phyloP scores from a whole-genome alignment of 768 basidiomycete genomes.

The Boletus subparvulus region DNA sequence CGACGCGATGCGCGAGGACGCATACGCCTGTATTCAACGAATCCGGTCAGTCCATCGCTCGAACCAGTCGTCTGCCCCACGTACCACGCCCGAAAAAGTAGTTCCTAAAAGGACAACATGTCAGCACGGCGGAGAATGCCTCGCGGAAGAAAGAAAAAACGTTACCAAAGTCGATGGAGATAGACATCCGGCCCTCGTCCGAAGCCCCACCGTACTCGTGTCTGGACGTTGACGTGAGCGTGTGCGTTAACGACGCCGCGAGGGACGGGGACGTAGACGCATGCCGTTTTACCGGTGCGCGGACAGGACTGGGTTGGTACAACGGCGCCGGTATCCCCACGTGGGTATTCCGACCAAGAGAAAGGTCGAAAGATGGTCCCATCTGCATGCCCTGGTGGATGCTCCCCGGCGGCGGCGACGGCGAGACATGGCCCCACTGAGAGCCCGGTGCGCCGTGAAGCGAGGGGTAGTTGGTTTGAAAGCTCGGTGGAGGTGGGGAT shows the following conservation, averaged over 20 bases:
- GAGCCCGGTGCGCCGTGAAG: slow-evolving; percentile 28
- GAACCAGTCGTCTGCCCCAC: slow-evolving; percentile 29
- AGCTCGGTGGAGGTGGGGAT: slow-evolving; percentile 46
- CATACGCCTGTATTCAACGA: slow-evolving; percentile 61
- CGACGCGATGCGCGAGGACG: slow-evolving; percentile 76
- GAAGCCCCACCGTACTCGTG: slow-evolving; percentile 23
- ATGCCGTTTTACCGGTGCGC: slow-evolving; percentile 14
- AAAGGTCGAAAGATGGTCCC: neutral
- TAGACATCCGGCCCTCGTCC: slow-evolving; percentile 78
- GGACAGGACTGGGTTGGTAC: slow-evolving; percentile 32
- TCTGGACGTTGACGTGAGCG: slow-evolving; percentile 8
- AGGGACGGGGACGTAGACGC: slow-evolving; percentile 26
- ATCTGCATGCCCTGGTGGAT: slow-evolving; percentile 2
- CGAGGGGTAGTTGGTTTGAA: slow-evolving; percentile 24
- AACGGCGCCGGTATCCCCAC: slow-evolving; percentile 12
- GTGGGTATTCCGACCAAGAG: neutral
- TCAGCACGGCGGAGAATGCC: neutral
- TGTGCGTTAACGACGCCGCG: neutral
- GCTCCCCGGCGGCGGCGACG: slow-evolving; percentile 33
- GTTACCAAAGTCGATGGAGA: slow-evolving; percentile 82
- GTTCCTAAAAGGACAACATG: slow-evolving; percentile 51
- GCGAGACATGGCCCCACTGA: slow-evolving; percentile 28
- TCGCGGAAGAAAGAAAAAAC: slow-evolving; percentile 5
- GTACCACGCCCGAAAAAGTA: slow-evolving; percentile 83
- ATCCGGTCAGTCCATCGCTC: slow-evolving; percentile 4